Conservation (phyloP, 306 rosid species). For the Gynostemma pentaphyllum region DNA sequence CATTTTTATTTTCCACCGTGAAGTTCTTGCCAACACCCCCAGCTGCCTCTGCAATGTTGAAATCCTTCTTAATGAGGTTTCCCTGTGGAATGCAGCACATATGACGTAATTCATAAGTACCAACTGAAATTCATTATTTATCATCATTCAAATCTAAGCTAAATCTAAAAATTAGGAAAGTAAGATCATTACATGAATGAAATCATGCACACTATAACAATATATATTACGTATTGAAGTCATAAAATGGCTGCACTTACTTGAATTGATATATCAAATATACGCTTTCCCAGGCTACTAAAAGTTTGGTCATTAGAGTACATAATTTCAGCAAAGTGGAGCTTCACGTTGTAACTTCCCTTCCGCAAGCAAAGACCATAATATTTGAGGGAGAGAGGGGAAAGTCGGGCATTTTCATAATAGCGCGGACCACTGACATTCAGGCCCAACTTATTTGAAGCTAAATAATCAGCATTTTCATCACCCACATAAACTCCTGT, state of each 20-base stretch:
- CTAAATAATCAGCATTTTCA: slow-evolving; percentile 4
- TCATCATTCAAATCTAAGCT: not conserved
- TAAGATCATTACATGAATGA: not conserved
- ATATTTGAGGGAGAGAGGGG: slow-evolving; percentile 18
- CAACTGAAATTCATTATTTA: slow-evolving; percentile 1
- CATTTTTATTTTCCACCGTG: slow-evolving; percentile 22
- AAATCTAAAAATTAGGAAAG: not conserved
- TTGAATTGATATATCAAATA: slow-evolving; percentile 69
- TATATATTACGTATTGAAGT: not conserved
- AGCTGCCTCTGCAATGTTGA: slow-evolving; percentile 45
- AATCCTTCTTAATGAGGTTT: slow-evolving; percentile 35
- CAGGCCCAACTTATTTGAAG: slow-evolving; percentile 5
- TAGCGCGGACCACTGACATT: slow-evolving; percentile 5
- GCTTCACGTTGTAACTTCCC: slow-evolving; percentile 18
- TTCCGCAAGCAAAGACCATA: slow-evolving; percentile 17
- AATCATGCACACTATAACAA: not conserved
- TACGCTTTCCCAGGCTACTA: slow-evolving; percentile 42
- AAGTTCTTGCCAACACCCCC: slow-evolving; percentile 50
- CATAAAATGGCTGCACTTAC: slow-evolving; percentile 28
- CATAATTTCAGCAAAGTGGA: slow-evolving; percentile 26
- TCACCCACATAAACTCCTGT: slow-evolving; percentile 8
- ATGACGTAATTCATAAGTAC: not conserved
- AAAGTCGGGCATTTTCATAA: slow-evolving; percentile 12
- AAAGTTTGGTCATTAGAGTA: slow-evolving; percentile 28
- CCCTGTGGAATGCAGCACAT: slow-evolving; percentile 30